These are phyloP conservation scores for Pyricularia sp. DNA, from an alignment of 2,329 filamentous ascomycete species.

Conservation along the genomic window DNA sequence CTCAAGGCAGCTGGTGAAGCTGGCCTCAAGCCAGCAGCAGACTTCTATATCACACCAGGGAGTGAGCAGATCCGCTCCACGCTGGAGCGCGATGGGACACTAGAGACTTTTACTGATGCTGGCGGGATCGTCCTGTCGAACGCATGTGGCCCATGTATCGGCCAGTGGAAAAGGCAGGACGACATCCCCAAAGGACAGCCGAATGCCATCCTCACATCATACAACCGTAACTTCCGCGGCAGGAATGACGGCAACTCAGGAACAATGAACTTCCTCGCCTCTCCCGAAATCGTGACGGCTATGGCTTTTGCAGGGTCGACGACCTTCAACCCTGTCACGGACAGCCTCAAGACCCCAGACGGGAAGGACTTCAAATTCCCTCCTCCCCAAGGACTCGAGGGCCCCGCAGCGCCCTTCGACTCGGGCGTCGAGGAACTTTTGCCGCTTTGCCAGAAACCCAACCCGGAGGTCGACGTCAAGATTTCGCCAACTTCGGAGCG, in stretches of 20 bases:
- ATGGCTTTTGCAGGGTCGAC: slow-evolving; percentile 88
- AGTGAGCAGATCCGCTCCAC: slow-evolving; percentile 96
- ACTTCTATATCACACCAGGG: slow-evolving; percentile 93
- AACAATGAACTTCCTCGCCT: slow-evolving; percentile 98
- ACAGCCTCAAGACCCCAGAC: slow-evolving; percentile 65
- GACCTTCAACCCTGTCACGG: slow-evolving; percentile 91
- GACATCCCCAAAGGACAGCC: slow-evolving; percentile 69
- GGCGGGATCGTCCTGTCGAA: slow-evolving; percentile 88
- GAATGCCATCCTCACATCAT: slow-evolving; percentile 93
- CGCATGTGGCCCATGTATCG: slow-evolving; percentile 87
- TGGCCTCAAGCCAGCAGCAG: slow-evolving; percentile 77
- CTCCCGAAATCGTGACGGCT: slow-evolving; percentile 90
- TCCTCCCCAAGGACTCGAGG: slow-evolving; percentile 58
- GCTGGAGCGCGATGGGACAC: slow-evolving; percentile 74
- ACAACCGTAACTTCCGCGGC: slow-evolving; percentile 96
- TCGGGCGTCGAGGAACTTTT: slow-evolving; percentile 58
- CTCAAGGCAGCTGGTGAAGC: slow-evolving; percentile 82
- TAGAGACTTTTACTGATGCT: slow-evolving; percentile 72
- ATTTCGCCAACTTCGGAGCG: slow-evolving; percentile 82
- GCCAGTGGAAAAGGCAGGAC: slow-evolving; percentile 90
- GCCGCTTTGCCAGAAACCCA: slow-evolving; percentile 53
- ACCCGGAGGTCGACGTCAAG: slow-evolving; percentile 56
- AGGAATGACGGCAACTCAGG: slow-evolving; percentile 93
- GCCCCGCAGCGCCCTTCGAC: slow-evolving; percentile 55
- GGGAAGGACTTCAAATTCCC: slow-evolving; percentile 77